Conservation (phyloP, 306 rosid species). For the cucumber (Cucumis sativus) region DNA sequence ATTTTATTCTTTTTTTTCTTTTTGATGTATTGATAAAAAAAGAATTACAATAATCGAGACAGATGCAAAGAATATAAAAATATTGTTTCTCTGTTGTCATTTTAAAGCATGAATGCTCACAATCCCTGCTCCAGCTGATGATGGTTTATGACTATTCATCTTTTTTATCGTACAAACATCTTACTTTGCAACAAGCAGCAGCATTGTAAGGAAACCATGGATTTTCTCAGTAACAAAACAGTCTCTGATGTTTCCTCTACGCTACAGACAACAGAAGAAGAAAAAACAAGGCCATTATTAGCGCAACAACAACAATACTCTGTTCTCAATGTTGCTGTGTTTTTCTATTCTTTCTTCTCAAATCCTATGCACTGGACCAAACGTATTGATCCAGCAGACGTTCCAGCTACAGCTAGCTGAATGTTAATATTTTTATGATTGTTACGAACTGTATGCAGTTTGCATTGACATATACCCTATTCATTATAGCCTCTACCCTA, state of each 20-base stretch:
- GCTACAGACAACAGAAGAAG: neutral
- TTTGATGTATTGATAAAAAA: neutral
- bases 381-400: neutral
- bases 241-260: neutral
- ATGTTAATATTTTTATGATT: neutral
- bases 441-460: neutral
- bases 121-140: neutral
- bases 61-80: neutral
- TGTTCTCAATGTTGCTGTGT: neutral
- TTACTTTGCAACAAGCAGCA: neutral
- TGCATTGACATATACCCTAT: neutral
- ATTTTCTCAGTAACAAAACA: neutral
- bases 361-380: neutral
- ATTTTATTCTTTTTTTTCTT: neutral
- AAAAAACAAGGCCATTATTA: neutral
- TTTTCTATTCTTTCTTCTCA: neutral
- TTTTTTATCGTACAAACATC: neutral
- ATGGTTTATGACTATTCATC: neutral
- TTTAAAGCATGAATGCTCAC: neutral
- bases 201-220: neutral
- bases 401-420: neutral
- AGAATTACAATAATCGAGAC: neutral
- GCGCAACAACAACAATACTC: neutral
- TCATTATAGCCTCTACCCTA: neutral
- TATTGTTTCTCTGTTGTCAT: neutral